These are phyloP conservation scores for Clavaria fumosa DNA, from an alignment of 768 basidiomycete genomes.

Conservation along the genomic window DNA sequence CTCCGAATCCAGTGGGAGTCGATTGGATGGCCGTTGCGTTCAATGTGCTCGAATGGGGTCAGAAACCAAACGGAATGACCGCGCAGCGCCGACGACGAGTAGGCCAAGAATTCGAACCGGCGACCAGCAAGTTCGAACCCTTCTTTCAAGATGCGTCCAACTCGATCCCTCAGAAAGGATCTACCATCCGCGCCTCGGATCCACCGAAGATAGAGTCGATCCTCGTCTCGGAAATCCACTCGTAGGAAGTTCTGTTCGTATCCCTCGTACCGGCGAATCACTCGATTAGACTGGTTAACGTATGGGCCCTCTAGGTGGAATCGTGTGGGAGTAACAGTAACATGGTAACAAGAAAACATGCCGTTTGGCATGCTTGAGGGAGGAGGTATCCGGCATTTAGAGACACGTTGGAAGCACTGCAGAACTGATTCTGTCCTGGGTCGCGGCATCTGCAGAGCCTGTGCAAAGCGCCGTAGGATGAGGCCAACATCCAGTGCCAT, in stretches of 20 bases:
- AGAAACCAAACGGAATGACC: conserved; percentile 80
- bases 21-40: conserved; percentile 25
- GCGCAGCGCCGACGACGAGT: conserved; percentile 63
- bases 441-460: conserved; percentile 27
- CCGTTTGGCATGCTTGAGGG: conserved; percentile 18
- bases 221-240: conserved; percentile 77
- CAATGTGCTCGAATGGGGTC: conserved; percentile 37
- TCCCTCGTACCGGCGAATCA: conserved; percentile 51
- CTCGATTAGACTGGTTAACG: conserved; percentile 60
- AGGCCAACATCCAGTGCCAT: conserved; percentile 14
- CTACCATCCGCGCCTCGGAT: conserved; percentile 45
- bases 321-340: conserved; percentile 64
- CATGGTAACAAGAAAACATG: conserved; percentile 53
- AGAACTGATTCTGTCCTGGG: conserved; percentile 23
- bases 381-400: conserved; percentile 11
- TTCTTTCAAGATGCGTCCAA: conserved; percentile 38
- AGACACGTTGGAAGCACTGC: conserved; percentile 30
- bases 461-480: conserved; percentile 39
- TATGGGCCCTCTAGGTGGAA: conserved; percentile 66
- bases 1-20: conserved; percentile 43
- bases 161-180: conserved; percentile 39
- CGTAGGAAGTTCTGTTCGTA: conserved; percentile 60
- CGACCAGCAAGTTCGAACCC: conserved; percentile 63
- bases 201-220: conserved; percentile 60
- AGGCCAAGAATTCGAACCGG: conserved; percentile 66